Base-by-base conservation (phyloP, 257 asterid species). In the Rauvolfia tetraphylla region DNA sequence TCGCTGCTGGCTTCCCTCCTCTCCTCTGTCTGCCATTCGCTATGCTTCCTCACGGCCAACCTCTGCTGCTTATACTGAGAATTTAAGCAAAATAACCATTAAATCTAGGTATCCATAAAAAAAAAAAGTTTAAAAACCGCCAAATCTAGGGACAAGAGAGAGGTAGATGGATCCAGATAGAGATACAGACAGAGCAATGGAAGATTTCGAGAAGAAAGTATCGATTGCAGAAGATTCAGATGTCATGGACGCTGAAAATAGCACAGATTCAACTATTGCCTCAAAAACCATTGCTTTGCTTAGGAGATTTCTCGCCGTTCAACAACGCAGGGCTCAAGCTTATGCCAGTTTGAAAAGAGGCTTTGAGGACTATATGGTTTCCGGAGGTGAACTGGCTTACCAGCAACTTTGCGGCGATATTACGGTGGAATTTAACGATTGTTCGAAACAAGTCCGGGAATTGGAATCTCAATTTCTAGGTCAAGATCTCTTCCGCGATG, bases 341-440 rank as follows among this genome's bases (percentile, higher is more conserved):
- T 94, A 94, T 82, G 84, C 96, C 53, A 91, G 88, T 75, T 97
- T 92, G 27, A 94, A 92, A 82, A 86, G 98, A 80, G 98, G 98
- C 23, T 95, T 92, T 68, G 96, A 90, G 73, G 89, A 91, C 69
- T 92, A 88, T 79, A 81, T 88, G 88, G 88, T 81, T 75, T 91
- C 96, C 65, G 97, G 99, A 75, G 89, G 81, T 69, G 99, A 95
- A 83, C 80, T 80, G 68, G 88, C 96, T 83, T 95, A 90, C 84
- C 98, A 89, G 80, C 86, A 92, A 89, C 92, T 95, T 81, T 95
- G 99, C 85, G 82, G 91, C 71, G 92, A 88, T 84, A 90, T 95
- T 49, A 92, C 99, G 53, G 82, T 77, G 41, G 99, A 95, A 76
- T 95, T 95, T 78, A 92, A 82, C 82, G 94, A 95, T 77, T 95